Conservation (phyloP, 257 asterid species). For the Solanum tarapatanum region DNA sequence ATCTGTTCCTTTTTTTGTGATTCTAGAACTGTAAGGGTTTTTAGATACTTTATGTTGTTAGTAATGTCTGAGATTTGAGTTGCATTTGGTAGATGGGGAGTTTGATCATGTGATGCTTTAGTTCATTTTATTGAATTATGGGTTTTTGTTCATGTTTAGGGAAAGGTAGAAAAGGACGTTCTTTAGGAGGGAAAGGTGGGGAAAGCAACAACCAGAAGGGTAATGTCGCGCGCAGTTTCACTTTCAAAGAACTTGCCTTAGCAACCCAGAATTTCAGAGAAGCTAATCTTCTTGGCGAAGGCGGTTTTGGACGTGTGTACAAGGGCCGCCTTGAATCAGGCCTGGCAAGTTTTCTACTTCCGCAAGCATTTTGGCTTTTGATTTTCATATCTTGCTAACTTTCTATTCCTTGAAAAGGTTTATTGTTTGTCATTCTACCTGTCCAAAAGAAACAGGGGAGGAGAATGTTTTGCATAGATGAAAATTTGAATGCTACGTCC, state of each 20-base stretch:
- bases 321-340: constrained; percentile 33
- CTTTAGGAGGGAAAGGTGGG: background rate
- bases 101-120: background rate
- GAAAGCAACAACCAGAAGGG: constrained; percentile 7
- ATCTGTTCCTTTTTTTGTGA: background rate
- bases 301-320: constrained; percentile 47
- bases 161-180: constrained; percentile 5
- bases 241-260: constrained; percentile 31
- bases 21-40: background rate
- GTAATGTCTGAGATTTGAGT: background rate
- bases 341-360: constrained; percentile 18
- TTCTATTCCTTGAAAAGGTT: background rate
- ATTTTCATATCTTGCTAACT: background rate
- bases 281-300: constrained; percentile 44
- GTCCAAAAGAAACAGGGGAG: background rate
- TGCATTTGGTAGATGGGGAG: background rate
- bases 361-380: background rate
- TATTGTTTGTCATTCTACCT: background rate
- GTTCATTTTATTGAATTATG: background rate
- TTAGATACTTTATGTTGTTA: background rate
- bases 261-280: constrained; percentile 35
- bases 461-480: background rate
- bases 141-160: background rate
- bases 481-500: background rate
- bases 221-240: constrained; percentile 27